Evolutionary conservation across 2,329 filamentous ascomycete species (phyloP), one percentile per base, ranked within the genome.

Genomic region (Atkinsonella hypoxylon): DNA sequence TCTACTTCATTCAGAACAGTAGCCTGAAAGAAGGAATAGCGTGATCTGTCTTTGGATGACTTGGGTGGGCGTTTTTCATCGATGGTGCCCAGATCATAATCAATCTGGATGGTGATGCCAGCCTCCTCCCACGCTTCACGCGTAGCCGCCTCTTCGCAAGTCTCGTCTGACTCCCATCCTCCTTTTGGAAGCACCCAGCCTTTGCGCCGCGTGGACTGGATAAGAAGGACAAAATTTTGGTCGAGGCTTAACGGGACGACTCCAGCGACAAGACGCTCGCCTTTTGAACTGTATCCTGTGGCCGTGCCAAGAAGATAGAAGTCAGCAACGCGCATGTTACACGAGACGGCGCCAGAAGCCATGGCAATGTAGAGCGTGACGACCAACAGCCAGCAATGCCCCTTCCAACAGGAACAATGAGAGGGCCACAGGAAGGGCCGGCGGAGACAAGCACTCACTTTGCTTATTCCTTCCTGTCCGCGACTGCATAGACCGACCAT

Each of bases 121-220:
- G 90, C 93, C 72, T 97, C 93, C 72, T 97, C 93, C 93, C 93
- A 97, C 54, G 93, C 93, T 69, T 98, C 93, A 58, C 93, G 75
- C 75, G 85, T 70, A 51, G 93, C 93, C 51, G 93, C 87, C 65
- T 91, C 80, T 55, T 85, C 81, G 56, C 87, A 93, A 55, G 83
- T 80, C 71, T 98, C 93, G 68, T 98, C 93, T 34, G 82, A 85
- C 69, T 98, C 93, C 90, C 93, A 98, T 54, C 93, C 93, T 64
- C 93, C 93, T 68, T 98, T 98, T 54, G 93, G 93, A 53, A 98
- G 77, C 42, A 98, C 93, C 93, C 93, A 98, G 61, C 87, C 88
- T 67, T 88, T 88, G 61, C 89, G 84, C 57, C 88, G 81, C 48
- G 87, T 91, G 50, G 89, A 95, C 72, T 96, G 89, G 61, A 97